These are phyloP conservation scores for Debaryomyces sp. DNA, from an alignment of 1,139 yeast species.

Conservation along the genomic window DNA sequence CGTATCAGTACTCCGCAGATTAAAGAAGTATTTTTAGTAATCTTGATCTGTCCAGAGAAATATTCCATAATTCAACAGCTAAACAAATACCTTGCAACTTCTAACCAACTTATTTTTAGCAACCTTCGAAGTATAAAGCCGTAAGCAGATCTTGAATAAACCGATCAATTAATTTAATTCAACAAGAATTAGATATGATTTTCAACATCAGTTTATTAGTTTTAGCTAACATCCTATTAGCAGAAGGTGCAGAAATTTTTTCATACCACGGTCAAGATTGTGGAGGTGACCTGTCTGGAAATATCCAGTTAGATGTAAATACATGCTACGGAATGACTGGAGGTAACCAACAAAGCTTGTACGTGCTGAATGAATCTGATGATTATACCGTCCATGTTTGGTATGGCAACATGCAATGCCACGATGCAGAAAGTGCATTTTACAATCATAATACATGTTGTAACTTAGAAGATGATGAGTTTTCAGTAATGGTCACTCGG, in stretches of 20 bases:
- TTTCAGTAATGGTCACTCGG: not conserved
- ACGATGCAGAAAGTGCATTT: not conserved
- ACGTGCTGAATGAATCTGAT: not conserved
- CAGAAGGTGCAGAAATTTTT: slow-evolving; percentile 2
- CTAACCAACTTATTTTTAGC: not conserved
- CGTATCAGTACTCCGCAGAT: not conserved
- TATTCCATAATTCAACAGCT: not conserved
- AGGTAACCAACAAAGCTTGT: not conserved
- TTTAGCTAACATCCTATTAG: not conserved
- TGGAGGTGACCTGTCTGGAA: slow-evolving; percentile 1
- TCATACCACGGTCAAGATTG: not conserved
- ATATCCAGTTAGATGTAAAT: slow-evolving; percentile 1
- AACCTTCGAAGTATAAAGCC: not conserved
- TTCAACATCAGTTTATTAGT: not conserved
- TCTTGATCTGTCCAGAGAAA: not conserved
- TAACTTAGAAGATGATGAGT: not conserved
- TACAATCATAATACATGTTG: not conserved
- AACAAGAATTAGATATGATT: not conserved
- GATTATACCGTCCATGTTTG: not conserved
- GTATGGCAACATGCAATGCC: slow-evolving; percentile 3
- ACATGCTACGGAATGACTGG: slow-evolving; percentile 4
- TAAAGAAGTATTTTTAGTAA: not conserved
- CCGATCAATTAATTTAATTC: not conserved
- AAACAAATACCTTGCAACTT: not conserved
- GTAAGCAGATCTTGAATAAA: not conserved